Conservation (phyloP, 179 eudicot species). For the Heliamphora pulchella region DNA sequence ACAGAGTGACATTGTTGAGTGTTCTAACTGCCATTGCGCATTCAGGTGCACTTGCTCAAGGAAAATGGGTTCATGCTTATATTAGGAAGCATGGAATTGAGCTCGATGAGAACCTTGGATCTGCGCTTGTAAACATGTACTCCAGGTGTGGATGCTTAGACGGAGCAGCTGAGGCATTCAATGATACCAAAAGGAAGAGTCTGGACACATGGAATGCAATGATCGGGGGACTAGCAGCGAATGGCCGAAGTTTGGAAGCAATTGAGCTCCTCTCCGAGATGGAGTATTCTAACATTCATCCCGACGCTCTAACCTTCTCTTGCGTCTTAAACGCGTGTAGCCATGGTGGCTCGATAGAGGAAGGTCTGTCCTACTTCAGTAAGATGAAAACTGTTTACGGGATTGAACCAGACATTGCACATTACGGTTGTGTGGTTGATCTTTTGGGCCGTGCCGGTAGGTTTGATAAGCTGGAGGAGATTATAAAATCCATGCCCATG, state of each 20-base stretch:
- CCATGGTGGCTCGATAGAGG: slow-evolving; percentile 24
- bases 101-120: slow-evolving; percentile 16
- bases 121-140: slow-evolving; percentile 26
- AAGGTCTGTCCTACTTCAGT: slow-evolving; percentile 15
- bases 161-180: slow-evolving; percentile 16
- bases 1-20: slow-evolving; percentile 14
- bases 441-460: slow-evolving; percentile 27
- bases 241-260: slow-evolving; percentile 18
- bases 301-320: slow-evolving; percentile 21
- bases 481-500: slow-evolving; percentile 22
- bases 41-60: slow-evolving; percentile 20
- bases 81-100: slow-evolving; percentile 14
- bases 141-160: slow-evolving; percentile 25
- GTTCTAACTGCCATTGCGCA: slow-evolving; percentile 17
- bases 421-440: slow-evolving; percentile 32
- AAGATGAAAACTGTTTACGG: slow-evolving; percentile 18
- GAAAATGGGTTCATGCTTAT: slow-evolving; percentile 24
- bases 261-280: slow-evolving; percentile 17
- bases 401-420: slow-evolving; percentile 23
- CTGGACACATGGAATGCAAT: slow-evolving; percentile 25
- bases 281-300: slow-evolving; percentile 9
- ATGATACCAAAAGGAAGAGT: slow-evolving; percentile 15
- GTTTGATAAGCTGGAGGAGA: slow-evolving; percentile 19
- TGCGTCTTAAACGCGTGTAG: slow-evolving; percentile 26
- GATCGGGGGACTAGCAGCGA: slow-evolving; percentile 19